Evolutionary conservation across 2,329 filamentous ascomycete genomes (phyloP), one percentile per base, ranked within the genome.

Genomic region (Karstenula rhodostoma): DNA sequence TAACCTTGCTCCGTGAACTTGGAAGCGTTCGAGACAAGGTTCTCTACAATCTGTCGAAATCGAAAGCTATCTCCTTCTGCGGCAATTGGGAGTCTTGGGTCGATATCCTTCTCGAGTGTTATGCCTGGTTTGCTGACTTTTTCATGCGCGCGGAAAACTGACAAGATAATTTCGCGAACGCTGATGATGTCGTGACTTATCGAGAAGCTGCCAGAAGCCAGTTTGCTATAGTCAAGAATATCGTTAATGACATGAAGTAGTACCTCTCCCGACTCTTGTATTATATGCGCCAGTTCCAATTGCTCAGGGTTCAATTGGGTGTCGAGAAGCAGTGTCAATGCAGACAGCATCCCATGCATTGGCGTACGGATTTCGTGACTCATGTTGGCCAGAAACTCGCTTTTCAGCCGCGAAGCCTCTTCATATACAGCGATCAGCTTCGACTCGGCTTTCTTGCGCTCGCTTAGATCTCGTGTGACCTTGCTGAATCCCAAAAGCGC

Each of bases 151-250:
- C 84, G 81, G 19, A 84, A 75, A 1, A 88, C 83, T 0, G 83
- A 82, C 1, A 77, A 77, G 17, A 85, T 73, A 55, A 83, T 79
- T 50, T 77, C 76, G 25, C 75, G 60, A 44, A 88, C 76, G 63
- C 81, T 79, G 59, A 89, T 76, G 33, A 84, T 75, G 65, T 86
- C 85, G 15, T 84, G 73, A 50, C 80, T 84, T 56, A 89, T 80
- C 2, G 85, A 84, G 61, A 89, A 87, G 37, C 80, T 83, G n/a
- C 86, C 85, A 0, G 86, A 86, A 0, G 84, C 83, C 6, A 89
- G 78, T 65, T 89, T 89, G 10, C 87, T 88, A 68, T 87, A 89
- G 74, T 90, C 87, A n/a, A 89, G 80, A 48, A 90, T 87, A 61
- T 89, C 86, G 67, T 89, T 88, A 71, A 89, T 88, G 51, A 89